Conservation (phyloP, 2,329 filamentous ascomycete genomes). For the Aspergillus chevalieri region DNA sequence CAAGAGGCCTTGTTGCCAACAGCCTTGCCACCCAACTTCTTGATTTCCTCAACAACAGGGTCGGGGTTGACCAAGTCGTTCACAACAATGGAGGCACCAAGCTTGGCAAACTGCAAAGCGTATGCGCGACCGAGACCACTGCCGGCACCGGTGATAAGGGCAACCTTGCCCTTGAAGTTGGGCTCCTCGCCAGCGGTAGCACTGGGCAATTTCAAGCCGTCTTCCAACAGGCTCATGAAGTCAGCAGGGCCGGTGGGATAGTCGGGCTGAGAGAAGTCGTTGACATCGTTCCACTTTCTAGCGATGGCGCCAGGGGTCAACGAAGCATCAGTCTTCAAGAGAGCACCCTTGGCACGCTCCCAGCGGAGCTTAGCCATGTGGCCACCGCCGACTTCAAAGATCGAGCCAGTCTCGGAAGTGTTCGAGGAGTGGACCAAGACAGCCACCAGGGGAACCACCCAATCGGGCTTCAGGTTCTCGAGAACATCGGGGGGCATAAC, state of each 20-base stretch:
- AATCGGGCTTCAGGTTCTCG: slow-evolving; percentile 79
- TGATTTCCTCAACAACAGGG: slow-evolving; percentile 84
- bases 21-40: slow-evolving; percentile 80
- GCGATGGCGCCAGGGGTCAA: slow-evolving; percentile 84
- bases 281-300: slow-evolving; percentile 81
- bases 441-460: slow-evolving; percentile 90
- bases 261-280: slow-evolving; percentile 76
- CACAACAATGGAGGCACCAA: slow-evolving; percentile 79
- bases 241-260: slow-evolving; percentile 81
- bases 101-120: slow-evolving; percentile 76
- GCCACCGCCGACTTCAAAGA: slow-evolving; percentile 91
- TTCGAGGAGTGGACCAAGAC: slow-evolving; percentile 81
- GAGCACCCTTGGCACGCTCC: slow-evolving; percentile 83
- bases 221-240: slow-evolving; percentile 78
- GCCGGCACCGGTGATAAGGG: slow-evolving; percentile 79
- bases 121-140: slow-evolving; percentile 85
- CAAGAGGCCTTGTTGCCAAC: slow-evolving; percentile 89
- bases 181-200: slow-evolving; percentile 68
- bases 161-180: slow-evolving; percentile 78
- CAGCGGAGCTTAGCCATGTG: slow-evolving; percentile 90
- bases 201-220: slow-evolving; percentile 69
- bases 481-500: slow-evolving; percentile 93
- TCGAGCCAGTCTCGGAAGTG: slow-evolving; percentile 72
- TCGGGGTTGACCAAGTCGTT: slow-evolving; percentile 96
- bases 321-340: slow-evolving; percentile 80